phyloP scores from a whole-genome alignment of 768 basidiomycete genomes.

The Tylopilus rubrobrunneus region DNA sequence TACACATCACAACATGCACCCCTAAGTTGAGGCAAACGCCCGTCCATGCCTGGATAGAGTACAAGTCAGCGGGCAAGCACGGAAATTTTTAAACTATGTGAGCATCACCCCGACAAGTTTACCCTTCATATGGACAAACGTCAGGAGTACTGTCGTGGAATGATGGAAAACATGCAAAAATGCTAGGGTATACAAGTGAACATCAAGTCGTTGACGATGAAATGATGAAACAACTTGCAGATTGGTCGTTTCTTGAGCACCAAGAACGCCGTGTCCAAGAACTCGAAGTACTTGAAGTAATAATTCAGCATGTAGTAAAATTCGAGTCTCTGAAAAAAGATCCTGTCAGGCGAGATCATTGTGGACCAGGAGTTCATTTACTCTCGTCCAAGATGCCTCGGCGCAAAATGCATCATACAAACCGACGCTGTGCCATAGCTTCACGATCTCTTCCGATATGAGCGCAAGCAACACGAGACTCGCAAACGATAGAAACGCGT shows the following conservation, averaged over 20 bases:
- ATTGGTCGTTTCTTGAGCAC: constrained; percentile 96
- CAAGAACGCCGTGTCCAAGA: constrained; percentile 92
- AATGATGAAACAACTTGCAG: constrained; percentile 45
- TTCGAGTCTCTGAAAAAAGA: constrained; percentile 63
- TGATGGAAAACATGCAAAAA: constrained; percentile 99
- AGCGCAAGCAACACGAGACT: constrained; percentile 73
- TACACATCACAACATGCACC: constrained; percentile 97
- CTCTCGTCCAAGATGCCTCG: constrained; percentile 75
- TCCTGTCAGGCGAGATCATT: constrained; percentile 2
- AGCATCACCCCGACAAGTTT: constrained; percentile 72
- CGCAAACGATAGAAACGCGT: constrained; percentile 78
- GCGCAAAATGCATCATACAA: constrained; percentile 73
- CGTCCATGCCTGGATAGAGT: constrained; percentile 71
- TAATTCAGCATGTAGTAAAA: constrained; percentile 98
- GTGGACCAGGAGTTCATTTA: constrained; percentile 43
- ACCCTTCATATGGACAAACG: constrained; percentile 88
- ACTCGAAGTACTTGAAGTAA: constrained; percentile 94
- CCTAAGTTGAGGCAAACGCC: constrained; percentile 81
- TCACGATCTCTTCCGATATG: constrained; percentile 82
- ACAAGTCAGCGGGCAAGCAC: neutral
- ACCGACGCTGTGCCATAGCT: constrained; percentile 68
- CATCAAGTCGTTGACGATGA: neutral
- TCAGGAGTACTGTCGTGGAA: constrained; percentile 88
- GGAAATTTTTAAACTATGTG: neutral
- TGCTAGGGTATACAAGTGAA: constrained; percentile 41